Conservation (phyloP, 108 stramenopile species). For the Skeletonema marinoi region DNA sequence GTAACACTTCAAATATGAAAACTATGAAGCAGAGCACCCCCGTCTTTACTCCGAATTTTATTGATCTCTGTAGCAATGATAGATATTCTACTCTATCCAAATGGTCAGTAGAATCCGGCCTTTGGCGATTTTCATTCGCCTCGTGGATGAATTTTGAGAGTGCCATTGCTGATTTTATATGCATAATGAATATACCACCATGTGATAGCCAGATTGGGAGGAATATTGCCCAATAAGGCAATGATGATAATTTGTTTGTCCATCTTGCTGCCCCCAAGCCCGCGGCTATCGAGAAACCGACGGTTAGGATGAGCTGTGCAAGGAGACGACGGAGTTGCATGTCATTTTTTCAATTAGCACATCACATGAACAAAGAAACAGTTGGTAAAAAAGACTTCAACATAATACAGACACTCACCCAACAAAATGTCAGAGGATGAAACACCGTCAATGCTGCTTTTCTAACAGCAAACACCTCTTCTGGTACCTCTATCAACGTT, state of each 20-base stretch:
- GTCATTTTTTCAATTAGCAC: not conserved
- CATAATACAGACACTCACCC: constrained; percentile 59
- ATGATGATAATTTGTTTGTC: constrained; percentile 56
- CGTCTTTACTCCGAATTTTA: constrained; percentile 88
- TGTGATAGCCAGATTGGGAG: constrained; percentile 81
- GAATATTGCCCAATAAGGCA: constrained; percentile 82
- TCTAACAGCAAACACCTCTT: constrained; percentile 81
- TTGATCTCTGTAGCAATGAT: constrained; percentile 78
- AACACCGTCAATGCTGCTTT: constrained; percentile 77
- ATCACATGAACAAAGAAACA: constrained; percentile 16
- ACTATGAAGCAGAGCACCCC: constrained; percentile 77
- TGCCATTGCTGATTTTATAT: constrained; percentile 68
- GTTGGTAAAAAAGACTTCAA: not conserved
- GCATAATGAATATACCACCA: constrained; percentile 67
- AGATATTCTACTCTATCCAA: constrained; percentile 85
- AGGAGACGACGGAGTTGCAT: not conserved
- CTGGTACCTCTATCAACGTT: constrained; percentile 71
- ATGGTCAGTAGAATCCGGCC: constrained; percentile 82
- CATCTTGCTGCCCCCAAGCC: constrained; percentile 72
- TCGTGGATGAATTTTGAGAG: constrained; percentile 77
- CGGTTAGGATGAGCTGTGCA: constrained; percentile 76
- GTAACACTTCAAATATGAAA: constrained; percentile 81
- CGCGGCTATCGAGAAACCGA: constrained; percentile 74
- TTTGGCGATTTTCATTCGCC: constrained; percentile 81
- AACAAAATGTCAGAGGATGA: constrained; percentile 81